Evolutionary conservation across 495 filamentous ascomycete species (phyloP).

Genomic region (Aspergillus campestris): DNA sequence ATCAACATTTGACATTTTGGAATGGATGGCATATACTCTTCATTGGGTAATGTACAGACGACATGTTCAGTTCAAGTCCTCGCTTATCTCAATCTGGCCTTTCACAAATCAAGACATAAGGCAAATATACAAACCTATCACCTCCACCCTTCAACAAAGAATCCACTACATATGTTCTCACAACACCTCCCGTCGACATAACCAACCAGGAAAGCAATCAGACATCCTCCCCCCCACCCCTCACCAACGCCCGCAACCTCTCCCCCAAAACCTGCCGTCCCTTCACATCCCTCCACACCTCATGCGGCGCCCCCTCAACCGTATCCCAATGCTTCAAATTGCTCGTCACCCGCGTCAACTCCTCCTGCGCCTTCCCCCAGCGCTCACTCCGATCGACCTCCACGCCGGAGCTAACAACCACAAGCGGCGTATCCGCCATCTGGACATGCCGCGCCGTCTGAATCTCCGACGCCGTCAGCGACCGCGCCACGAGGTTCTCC

Average conservation of each 20-base stretch:
- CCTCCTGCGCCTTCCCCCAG: slow-evolving; percentile 76
- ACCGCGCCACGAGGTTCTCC: slow-evolving; percentile 79
- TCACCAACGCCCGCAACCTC: slow-evolving; percentile 53
- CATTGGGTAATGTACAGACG: too few species aligned
- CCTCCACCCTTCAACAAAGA: background rate
- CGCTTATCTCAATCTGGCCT: too few species aligned
- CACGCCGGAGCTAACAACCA: slow-evolving; percentile 76
- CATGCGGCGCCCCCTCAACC: slow-evolving; percentile 74
- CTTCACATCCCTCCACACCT: slow-evolving; percentile 66
- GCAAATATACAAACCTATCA: background rate
- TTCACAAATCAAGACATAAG: background rate
- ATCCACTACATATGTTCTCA: background rate
- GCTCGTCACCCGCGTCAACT: slow-evolving; percentile 67
- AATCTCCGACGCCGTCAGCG: slow-evolving; percentile 74
- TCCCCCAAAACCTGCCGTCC: slow-evolving; percentile 65
- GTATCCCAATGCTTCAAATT: slow-evolving; percentile 80
- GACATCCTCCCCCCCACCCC: slow-evolving; percentile 5
- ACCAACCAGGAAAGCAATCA: background rate
- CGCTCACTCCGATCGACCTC: slow-evolving; percentile 44
- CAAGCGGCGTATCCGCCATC: slow-evolving; percentile 58
- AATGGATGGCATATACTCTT: too few species aligned
- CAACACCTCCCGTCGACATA: background rate
- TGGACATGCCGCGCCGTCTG: slow-evolving; percentile 68
- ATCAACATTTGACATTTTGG: too few species aligned
- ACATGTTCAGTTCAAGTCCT: too few species aligned